Evolutionary conservation across 2,329 filamentous ascomycete species (phyloP).

Genomic region (Fusarium secorum): DNA sequence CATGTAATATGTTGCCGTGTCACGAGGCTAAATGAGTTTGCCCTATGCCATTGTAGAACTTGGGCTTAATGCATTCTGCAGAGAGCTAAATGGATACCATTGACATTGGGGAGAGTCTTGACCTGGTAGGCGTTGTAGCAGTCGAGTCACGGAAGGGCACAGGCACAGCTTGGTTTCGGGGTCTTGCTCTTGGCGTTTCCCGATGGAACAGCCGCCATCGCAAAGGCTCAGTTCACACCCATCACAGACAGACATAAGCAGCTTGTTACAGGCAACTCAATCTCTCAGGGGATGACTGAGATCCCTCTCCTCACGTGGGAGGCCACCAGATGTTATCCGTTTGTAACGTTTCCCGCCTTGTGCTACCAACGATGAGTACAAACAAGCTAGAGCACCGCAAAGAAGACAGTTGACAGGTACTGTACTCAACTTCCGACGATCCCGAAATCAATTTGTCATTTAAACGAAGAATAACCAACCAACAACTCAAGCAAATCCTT

Average conservation of each 20-base stretch:
- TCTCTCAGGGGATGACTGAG: fast-evolving
- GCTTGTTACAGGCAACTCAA: too few species aligned
- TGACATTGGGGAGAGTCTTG: fast-evolving
- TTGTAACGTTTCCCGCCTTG: not conserved
- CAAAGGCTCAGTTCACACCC: not conserved
- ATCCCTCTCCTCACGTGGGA: too few species aligned
- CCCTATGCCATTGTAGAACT: not conserved
- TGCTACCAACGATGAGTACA: not conserved
- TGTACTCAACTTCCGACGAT: not conserved
- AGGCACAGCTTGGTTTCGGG: not conserved
- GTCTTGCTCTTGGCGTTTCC: not conserved
- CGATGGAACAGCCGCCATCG: not conserved
- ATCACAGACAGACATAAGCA: not conserved
- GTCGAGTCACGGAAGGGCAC: not conserved
- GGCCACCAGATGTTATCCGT: not conserved
- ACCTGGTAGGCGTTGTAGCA: fast-evolving
- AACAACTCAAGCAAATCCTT: not conserved
- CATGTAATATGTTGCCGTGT: not conserved
- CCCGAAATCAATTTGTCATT: not conserved
- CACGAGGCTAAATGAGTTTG: not conserved
- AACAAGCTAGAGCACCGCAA: fast-evolving
- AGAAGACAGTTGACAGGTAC: not conserved
- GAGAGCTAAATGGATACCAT: fast-evolving
- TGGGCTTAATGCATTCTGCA: not conserved
- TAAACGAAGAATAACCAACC: fast-evolving